Evolutionary conservation across 805 yeast genomes (phyloP).

Genomic region (Torulaspora quercuum): DNA sequence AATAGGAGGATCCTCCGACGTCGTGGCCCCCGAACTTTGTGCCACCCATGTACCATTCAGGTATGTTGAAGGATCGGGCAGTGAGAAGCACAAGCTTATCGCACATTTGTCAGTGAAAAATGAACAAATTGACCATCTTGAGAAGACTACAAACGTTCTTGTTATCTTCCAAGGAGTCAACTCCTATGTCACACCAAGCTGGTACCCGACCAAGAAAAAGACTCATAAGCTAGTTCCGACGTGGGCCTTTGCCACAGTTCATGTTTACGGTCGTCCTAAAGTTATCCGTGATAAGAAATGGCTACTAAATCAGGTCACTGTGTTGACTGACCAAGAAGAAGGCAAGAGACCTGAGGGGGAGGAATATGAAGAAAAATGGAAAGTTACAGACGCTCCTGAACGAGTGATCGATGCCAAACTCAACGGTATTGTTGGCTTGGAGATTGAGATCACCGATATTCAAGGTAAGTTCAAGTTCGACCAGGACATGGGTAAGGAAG

Average conservation of each 20-base stretch:
- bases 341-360: slow-evolving; percentile 32
- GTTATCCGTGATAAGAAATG: slow-evolving; percentile 43
- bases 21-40: slow-evolving; percentile 40
- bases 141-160: slow-evolving; percentile 40
- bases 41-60: slow-evolving; percentile 60
- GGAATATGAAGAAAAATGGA: slow-evolving; percentile 44
- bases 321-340: slow-evolving; percentile 47
- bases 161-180: slow-evolving; percentile 52
- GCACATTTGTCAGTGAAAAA: slow-evolving; percentile 49
- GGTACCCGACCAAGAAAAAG: slow-evolving; percentile 53
- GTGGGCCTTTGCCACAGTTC: slow-evolving; percentile 40
- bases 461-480: slow-evolving; percentile 58
- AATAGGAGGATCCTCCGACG: slow-evolving; percentile 11
- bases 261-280: slow-evolving; percentile 50
- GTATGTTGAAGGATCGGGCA: slow-evolving; percentile 37
- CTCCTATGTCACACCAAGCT: slow-evolving; percentile 55
- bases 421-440: slow-evolving; percentile 54
- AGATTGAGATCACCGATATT: slow-evolving; percentile 45
- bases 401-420: slow-evolving; percentile 42
- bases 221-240: slow-evolving; percentile 67
- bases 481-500: slow-evolving; percentile 45
- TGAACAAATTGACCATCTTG: slow-evolving; percentile 44
- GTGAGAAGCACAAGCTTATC: slow-evolving; percentile 42
- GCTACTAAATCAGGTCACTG: slow-evolving; percentile 44
- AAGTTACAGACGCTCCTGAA: slow-evolving; percentile 55